Evolutionary conservation across 2,329 filamentous ascomycete genomes (phyloP).

Genomic region (Apiospora koreana): DNA sequence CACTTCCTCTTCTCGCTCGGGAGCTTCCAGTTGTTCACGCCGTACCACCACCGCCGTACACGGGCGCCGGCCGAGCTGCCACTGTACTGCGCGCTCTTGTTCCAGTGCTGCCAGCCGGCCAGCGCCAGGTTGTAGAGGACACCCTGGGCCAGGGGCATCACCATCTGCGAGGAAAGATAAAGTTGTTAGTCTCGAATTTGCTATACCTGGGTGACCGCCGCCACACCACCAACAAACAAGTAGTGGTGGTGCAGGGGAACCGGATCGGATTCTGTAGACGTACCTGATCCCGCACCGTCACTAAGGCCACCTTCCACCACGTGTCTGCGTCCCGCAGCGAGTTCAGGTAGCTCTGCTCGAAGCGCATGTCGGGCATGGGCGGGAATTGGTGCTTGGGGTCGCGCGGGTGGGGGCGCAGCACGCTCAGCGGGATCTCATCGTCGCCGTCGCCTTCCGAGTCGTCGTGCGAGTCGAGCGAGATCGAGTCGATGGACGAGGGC

Average conservation of each 20-base stretch:
- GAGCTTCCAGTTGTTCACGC: conserved; percentile 86
- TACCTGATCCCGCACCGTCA: conserved; percentile 89
- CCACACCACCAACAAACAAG: too few species aligned
- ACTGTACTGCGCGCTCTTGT: conserved; percentile 73
- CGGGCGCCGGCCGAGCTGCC: conserved; percentile 77
- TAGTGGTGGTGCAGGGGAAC: too few species aligned
- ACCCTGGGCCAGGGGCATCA: conserved; percentile 87
- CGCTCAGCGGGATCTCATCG: conserved; percentile 67
- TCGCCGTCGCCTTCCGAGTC: conserved; percentile 49
- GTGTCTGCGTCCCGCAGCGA: conserved; percentile 80
- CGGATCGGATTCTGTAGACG: too few species aligned
- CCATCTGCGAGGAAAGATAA: conserved; percentile 52
- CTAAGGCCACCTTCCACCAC: conserved; percentile 77
- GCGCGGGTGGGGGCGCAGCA: conserved; percentile 54
- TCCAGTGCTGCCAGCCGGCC: conserved; percentile 89
- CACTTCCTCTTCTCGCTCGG: conserved; percentile 41
- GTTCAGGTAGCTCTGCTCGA: conserved; percentile 96
- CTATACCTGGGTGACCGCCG: too few species aligned
- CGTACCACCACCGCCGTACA: conserved; percentile 91
- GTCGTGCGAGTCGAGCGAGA: conserved; percentile 36
- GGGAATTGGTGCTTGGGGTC: conserved; percentile 38
- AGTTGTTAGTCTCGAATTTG: background rate
- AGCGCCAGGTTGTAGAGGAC: conserved; percentile 84
- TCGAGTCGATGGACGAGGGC: conserved; percentile 23
- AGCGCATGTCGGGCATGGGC: conserved; percentile 83